Evolutionary conservation across 2,329 filamentous ascomycete species (phyloP).

Genomic region (Didymella arachidicola): DNA sequence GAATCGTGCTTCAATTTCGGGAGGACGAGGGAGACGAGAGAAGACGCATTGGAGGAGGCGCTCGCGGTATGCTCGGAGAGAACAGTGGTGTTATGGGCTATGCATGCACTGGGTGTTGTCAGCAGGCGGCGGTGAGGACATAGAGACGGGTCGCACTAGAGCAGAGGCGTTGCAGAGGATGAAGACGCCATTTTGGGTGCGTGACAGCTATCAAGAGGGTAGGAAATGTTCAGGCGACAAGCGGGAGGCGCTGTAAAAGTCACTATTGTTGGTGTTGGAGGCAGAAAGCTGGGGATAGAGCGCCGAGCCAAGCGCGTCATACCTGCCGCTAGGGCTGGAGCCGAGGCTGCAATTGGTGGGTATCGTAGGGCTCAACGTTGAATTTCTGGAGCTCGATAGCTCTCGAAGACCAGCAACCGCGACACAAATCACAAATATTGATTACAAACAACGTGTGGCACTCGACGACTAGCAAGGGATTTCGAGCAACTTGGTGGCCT

Average conservation of each 20-base stretch:
- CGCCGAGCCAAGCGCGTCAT: conserved; percentile 38
- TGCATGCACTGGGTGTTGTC: conserved; percentile 73
- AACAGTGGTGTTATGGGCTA: conserved; percentile 92
- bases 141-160: conserved; percentile 44
- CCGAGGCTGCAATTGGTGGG: conserved; percentile 20
- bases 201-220: conserved; percentile 9
- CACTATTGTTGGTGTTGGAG: conserved; percentile 22
- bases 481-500: neutral
- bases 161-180: conserved; percentile 49
- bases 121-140: conserved; percentile 15
- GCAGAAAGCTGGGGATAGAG: conserved; percentile 35
- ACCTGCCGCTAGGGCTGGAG: conserved; percentile 18
- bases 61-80: conserved; percentile 91
- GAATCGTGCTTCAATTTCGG: conserved; percentile 87
- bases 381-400: conserved; percentile 13
- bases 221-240: conserved; percentile 9
- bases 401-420: neutral
- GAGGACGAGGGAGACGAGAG: conserved; percentile 90
- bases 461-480: neutral
- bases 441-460: neutral
- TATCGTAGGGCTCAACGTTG: conserved; percentile 8
- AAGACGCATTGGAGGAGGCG: conserved; percentile 81
- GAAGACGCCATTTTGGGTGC: conserved; percentile 49
- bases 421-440: neutral
- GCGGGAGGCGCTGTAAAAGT: conserved; percentile 9